phyloP scores from a whole-genome alignment of 495 filamentous ascomycete genomes.

The Amniculicola lignicola region DNA sequence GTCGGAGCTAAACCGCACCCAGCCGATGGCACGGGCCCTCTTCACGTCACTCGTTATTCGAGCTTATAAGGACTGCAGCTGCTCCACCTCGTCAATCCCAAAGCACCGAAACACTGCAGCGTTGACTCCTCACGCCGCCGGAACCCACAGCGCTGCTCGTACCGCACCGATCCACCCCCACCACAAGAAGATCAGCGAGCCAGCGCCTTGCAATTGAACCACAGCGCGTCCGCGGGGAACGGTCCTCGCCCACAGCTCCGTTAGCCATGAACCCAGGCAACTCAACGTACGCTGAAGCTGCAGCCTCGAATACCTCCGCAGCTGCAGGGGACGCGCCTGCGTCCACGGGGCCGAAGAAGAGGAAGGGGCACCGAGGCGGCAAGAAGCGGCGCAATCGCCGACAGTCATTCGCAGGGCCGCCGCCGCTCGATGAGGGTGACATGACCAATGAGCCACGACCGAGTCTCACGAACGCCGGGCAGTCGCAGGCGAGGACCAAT shows the following conservation, averaged over 20 bases:
- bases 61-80: no score
- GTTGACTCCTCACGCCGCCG: no score
- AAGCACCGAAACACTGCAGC: no score
- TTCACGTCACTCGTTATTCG: no score
- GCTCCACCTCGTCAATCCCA: no score
- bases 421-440: constrained; percentile 45
- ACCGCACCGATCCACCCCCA: no score
- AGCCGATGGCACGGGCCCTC: no score
- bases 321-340: neutral
- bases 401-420: constrained; percentile 59
- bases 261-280: constrained; percentile 3
- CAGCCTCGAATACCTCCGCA: constrained; percentile 1
- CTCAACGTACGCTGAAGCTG: neutral
- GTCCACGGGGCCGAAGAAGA: constrained; percentile 24
- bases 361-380: constrained; percentile 50
- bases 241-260: neutral
- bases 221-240: no score
- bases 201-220: no score
- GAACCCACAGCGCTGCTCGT: no score
- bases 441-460: constrained; percentile 25
- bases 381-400: constrained; percentile 61
- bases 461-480: constrained; percentile 37
- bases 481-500: constrained; percentile 33
- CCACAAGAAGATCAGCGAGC: no score
- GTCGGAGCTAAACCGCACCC: no score